phyloP scores from a whole-genome alignment of 2,329 filamentous ascomycete species.

The Pseudocercospora fuligena region DNA sequence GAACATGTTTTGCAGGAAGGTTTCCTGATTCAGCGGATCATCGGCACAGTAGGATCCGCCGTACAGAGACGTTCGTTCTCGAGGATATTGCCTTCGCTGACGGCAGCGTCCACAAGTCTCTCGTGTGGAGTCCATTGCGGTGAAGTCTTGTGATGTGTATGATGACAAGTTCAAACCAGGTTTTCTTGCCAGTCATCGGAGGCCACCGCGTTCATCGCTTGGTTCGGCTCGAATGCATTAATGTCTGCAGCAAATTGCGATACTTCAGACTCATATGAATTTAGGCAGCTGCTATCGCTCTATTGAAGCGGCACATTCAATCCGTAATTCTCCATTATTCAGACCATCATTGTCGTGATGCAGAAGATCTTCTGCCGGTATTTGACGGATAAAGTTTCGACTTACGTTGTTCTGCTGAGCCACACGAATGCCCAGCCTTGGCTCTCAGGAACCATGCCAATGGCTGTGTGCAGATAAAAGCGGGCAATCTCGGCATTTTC shows the following conservation, averaged over 20 bases:
- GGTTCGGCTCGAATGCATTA: neutral
- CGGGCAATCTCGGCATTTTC: neutral
- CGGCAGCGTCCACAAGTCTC: neutral
- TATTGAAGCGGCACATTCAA: neutral
- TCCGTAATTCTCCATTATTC: neutral
- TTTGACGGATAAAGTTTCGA: neutral
- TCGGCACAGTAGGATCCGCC: neutral
- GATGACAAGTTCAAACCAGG: neutral
- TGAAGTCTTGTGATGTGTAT: constrained; percentile 6
- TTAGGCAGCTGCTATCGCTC: neutral
- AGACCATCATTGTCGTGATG: neutral
- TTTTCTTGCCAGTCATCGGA: neutral
- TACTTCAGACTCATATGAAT: neutral
- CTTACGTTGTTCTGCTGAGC: constrained; percentile 11
- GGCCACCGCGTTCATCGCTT: neutral
- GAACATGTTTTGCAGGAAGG: neutral
- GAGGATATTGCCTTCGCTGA: neutral
- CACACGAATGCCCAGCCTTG: constrained; percentile 10
- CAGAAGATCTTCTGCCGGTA: neutral
- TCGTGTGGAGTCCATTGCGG: neutral
- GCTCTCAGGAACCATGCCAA: constrained; percentile 4
- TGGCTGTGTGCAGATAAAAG: neutral
- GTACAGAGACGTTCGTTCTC: neutral
- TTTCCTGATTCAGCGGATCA: neutral
- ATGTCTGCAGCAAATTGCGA: neutral